Base-by-base conservation (phyloP, 176 grass and related monocot genomes). In the Areca catechu region DNA sequence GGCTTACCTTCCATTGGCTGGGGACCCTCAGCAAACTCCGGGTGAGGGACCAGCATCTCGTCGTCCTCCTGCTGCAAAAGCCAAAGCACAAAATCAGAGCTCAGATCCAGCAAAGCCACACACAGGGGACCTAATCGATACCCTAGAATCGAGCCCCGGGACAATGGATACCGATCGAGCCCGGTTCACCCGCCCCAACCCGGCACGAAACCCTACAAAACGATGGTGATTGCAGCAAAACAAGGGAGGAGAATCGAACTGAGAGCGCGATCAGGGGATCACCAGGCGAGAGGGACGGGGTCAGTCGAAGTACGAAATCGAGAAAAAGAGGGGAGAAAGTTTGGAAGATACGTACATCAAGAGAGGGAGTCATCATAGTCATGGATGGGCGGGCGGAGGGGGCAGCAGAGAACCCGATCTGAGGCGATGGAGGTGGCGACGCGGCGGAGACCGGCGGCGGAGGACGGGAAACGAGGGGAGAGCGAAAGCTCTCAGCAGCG, bases 61-160 rank as follows among this genome's bases (percentile, higher is more conserved):
- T 72, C 70, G 20, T 62, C 70, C 24, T 62, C 70, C 48, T 72
- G 70, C 58, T 72, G 58, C 58, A 47, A 43, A 72, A 62, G 43
- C 24, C 37, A 5, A 54, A n/a, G 70, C 58, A 53, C 25, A 54
- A 22, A 54, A 72, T 72, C 70, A 72, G 25, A 34, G 17, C 4
- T 60, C 56, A 71, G 37, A 71, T 71, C 27, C 24, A 72, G 12
- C 17, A 53, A 62, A 59, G 19, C 20, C 18, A 17, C 21, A 9
- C 18, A 6, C 24, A 9, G 15, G 18, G 20, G 19, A 54, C 50
- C 21, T 19, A 53, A 72, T 7, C 28, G 16, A 17, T 7, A 19
- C 22, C 22, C n/a, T 25, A 24, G 22, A 62, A 37, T 28, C 58
- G 4, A 30, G 19, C 15, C 0, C 16, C 22, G 17, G 7, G 54